Percentiles rank a stretch among this genome's conserved stretches.
Conservation (phyloP, 192 early-diverging fungal genomes). For the Podila verticillata region DNA sequence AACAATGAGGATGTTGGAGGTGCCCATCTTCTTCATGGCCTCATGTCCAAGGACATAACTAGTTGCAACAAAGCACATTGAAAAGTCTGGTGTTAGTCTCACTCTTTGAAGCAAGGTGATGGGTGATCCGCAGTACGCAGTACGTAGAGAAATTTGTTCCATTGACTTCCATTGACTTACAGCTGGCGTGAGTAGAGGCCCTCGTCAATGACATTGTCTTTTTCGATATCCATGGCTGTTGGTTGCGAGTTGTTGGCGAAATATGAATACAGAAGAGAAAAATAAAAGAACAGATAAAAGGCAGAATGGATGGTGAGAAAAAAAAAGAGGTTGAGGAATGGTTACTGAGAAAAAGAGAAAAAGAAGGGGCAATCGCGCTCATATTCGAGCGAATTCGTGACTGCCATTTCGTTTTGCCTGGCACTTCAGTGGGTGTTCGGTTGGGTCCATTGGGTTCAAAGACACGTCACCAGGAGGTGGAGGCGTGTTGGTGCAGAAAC, state of each 20-base stretch:
- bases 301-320: not conserved
- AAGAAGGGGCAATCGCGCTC: not conserved
- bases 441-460: no score
- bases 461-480: no score
- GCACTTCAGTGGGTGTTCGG: no score
- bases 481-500: no score
- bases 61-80: slow-evolving; percentile 11
- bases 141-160: slow-evolving; percentile 5
- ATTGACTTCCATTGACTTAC: slow-evolving; percentile 71
- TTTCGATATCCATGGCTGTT: slow-evolving; percentile 57
- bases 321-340: not conserved
- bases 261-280: slow-evolving; percentile 1
- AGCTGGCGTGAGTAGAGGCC: slow-evolving; percentile 98
- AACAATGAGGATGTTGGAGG: slow-evolving; percentile 95
- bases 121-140: slow-evolving; percentile 35
- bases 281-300: not conserved
- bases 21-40: slow-evolving; percentile 98
- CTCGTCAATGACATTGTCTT: slow-evolving; percentile 84
- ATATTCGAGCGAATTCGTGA: not conserved
- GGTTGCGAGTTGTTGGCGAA: not conserved
- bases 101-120: not conserved
- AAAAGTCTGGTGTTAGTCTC: not conserved
- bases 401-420: not conserved
- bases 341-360: not conserved
- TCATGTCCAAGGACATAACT: slow-evolving; percentile 93